These are phyloP conservation scores for Aspergillus fumigatiaffinis DNA, from an alignment of 2,329 filamentous ascomycete species.

Conservation along the genomic window DNA sequence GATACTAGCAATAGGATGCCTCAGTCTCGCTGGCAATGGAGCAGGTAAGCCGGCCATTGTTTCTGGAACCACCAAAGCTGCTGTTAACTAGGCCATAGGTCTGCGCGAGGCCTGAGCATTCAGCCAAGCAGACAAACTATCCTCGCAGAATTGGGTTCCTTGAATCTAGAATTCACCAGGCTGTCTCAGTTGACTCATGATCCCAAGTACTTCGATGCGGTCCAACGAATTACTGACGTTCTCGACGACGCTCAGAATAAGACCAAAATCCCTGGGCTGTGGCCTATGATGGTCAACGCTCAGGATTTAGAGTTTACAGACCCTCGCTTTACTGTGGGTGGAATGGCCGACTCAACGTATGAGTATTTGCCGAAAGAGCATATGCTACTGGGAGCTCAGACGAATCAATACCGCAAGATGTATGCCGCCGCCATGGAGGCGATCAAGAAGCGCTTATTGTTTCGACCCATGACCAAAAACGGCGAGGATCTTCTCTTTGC, in stretches of 20 bases:
- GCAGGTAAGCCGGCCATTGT: slow-evolving; percentile 45
- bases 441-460: slow-evolving; percentile 41
- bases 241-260: slow-evolving; percentile 69
- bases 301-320: slow-evolving; percentile 27
- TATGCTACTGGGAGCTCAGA: slow-evolving; percentile 41
- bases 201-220: slow-evolving; percentile 81
- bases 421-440: slow-evolving; percentile 39
- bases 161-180: slow-evolving; percentile 88
- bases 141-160: slow-evolving; percentile 68
- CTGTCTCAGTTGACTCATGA: slow-evolving; percentile 79
- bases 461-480: slow-evolving; percentile 42
- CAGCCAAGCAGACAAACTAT: slow-evolving; percentile 59
- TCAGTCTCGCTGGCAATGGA: slow-evolving; percentile 73
- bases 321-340: slow-evolving; percentile 40
- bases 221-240: slow-evolving; percentile 76
- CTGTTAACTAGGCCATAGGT: slow-evolving; percentile 17
- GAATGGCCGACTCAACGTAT: slow-evolving; percentile 47
- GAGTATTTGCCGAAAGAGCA: slow-evolving; percentile 50
- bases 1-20: slow-evolving; percentile 95
- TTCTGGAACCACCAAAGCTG: not conserved
- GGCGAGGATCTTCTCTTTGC: slow-evolving; percentile 40
- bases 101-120: slow-evolving; percentile 27
- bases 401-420: slow-evolving; percentile 41
- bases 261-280: slow-evolving; percentile 72
- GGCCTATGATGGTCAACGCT: slow-evolving; percentile 70